Percentiles rank a stretch among this genome's conserved stretches.
Conservation (phyloP, 2,329 filamentous ascomycete genomes). For the Penicillium sclerotiorum region DNA sequence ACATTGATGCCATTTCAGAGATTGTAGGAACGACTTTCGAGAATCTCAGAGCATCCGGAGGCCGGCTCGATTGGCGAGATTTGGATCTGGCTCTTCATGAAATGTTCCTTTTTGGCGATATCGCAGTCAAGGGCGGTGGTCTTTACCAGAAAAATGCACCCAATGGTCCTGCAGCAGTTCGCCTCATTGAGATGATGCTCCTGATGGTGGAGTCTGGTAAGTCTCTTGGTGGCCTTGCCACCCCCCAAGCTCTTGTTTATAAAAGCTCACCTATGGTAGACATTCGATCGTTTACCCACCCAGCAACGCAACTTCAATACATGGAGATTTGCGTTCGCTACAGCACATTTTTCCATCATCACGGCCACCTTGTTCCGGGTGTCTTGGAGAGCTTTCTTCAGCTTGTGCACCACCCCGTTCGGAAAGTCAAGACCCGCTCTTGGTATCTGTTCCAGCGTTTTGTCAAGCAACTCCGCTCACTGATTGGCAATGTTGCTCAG, state of each 20-base stretch:
- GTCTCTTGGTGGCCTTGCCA: background rate
- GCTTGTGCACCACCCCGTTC: conserved; percentile 83
- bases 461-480: conserved; percentile 79
- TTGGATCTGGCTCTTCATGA: conserved; percentile 91
- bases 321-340: conserved; percentile 99
- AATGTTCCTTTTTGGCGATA: conserved; percentile 93
- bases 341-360: conserved; percentile 85
- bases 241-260: background rate
- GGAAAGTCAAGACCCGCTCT: conserved; percentile 83
- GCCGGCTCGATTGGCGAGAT: conserved; percentile 88
- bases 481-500: conserved; percentile 87
- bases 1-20: conserved; percentile 83
- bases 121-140: conserved; percentile 85
- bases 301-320: conserved; percentile 90
- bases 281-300: conserved; percentile 82
- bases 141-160: conserved; percentile 84
- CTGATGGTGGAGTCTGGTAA: conserved; percentile 84
- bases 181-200: conserved; percentile 87
- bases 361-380: conserved; percentile 77
- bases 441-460: conserved; percentile 97
- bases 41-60: conserved; percentile 71
- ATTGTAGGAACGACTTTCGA: conserved; percentile 87
- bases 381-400: conserved; percentile 90
- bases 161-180: conserved; percentile 75
- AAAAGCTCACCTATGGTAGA: conserved; percentile 33